Conservation (phyloP, 176 grass and related monocot genomes). For the Zea luxurians region DNA sequence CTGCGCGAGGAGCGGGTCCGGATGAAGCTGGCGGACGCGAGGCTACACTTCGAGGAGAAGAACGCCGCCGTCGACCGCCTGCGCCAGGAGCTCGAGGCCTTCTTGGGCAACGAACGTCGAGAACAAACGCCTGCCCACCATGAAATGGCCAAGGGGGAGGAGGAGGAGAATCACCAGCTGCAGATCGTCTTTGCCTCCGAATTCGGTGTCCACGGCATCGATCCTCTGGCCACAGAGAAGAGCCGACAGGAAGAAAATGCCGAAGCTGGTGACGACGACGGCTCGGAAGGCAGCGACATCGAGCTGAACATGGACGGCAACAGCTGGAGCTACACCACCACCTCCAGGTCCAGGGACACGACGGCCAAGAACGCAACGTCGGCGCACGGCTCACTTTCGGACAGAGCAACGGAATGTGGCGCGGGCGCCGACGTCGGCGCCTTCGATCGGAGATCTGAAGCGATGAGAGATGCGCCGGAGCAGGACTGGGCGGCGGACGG, state of each 20-base stretch:
- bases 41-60: slow-evolving; percentile 89
- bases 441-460: not conserved
- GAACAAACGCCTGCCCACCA: slow-evolving; percentile 5
- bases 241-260: not conserved
- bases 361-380: slow-evolving; percentile 23
- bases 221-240: slow-evolving; percentile 22
- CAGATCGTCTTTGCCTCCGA: slow-evolving; percentile 5
- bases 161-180: not conserved
- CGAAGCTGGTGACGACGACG: slow-evolving; percentile 17
- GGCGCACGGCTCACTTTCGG: slow-evolving; percentile 7
- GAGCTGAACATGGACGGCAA: slow-evolving; percentile 77
- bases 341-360: slow-evolving; percentile 34
- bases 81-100: slow-evolving; percentile 62
- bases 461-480: not conserved
- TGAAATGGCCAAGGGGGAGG: not conserved
- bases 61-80: slow-evolving; percentile 69
- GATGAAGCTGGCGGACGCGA: slow-evolving; percentile 86
- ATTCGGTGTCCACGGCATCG: slow-evolving; percentile 2
- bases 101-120: slow-evolving; percentile 23
- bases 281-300: slow-evolving; percentile 70
- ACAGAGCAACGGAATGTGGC: slow-evolving; percentile 18
- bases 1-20: slow-evolving; percentile 79
- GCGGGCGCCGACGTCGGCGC: not conserved
- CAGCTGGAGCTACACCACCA: slow-evolving; percentile 47
- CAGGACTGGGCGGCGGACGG: slow-evolving; percentile 37